These are phyloP conservation scores for Fraxinus greggii DNA, from an alignment of 305 asterid genomes.

Conservation along the genomic window DNA sequence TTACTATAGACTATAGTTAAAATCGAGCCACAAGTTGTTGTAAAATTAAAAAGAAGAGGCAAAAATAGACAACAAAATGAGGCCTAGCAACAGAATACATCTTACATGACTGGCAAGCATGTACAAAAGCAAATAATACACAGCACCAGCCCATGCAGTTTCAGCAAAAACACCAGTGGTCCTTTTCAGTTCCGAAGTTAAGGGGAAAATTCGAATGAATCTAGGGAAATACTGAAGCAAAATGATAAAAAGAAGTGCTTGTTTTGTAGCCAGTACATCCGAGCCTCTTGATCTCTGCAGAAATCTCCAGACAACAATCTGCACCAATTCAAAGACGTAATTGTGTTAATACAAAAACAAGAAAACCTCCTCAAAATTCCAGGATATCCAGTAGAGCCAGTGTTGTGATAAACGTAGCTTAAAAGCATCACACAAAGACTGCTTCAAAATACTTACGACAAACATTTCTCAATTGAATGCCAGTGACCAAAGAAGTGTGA, in stretches of 20 bases:
- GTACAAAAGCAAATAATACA: slow-evolving; percentile 79
- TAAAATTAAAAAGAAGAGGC: slow-evolving; percentile 1
- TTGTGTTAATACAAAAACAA: slow-evolving; percentile 8
- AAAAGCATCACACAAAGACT: not conserved
- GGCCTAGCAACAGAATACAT: slow-evolving; percentile 19
- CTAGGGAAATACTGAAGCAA: slow-evolving; percentile 89
- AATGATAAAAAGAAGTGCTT: slow-evolving; percentile 75
- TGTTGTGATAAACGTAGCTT: not conserved
- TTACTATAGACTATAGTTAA: not conserved
- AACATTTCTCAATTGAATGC: not conserved
- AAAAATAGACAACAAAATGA: slow-evolving; percentile 6
- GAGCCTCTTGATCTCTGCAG: slow-evolving; percentile 84
- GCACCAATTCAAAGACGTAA: slow-evolving; percentile 32
- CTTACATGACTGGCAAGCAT: slow-evolving; percentile 99
- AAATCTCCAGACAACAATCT: slow-evolving; percentile 96
- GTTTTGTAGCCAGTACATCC: slow-evolving; percentile 85
- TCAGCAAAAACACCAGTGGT: slow-evolving; percentile 99
- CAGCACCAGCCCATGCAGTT: slow-evolving; percentile 99
- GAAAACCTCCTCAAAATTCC: slow-evolving; percentile 6
- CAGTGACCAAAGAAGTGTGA: not conserved
- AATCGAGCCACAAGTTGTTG: not conserved
- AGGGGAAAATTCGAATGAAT: slow-evolving; percentile 66
- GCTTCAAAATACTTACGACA: not conserved
- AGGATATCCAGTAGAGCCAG: slow-evolving; percentile 4
- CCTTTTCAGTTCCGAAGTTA: slow-evolving; percentile 90